Evolutionary conservation across 345 rosid species (phyloP), one percentile per base, ranked within the genome.

Genomic region (Ceriops tagal): DNA sequence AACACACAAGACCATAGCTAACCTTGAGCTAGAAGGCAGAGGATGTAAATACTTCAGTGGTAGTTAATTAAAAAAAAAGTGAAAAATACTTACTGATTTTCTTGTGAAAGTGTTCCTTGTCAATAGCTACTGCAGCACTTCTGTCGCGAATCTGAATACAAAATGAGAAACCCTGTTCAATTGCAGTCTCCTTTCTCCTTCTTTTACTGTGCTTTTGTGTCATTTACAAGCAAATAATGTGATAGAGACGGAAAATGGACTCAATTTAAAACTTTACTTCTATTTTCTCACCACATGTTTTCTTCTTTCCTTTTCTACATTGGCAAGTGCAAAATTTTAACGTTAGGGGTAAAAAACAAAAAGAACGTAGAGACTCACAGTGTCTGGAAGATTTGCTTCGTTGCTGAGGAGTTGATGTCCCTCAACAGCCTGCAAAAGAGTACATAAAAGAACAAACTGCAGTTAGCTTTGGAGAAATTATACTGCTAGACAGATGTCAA

Each of bases 41-140:
- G 49, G 49, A 43, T 43, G 49, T 43, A 11, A 43, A 3, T 13
- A 0, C 49, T 11, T 43, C 46, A 31, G 8, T 31, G 69, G 27
- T 21, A 32, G 49, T 43, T n/a, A 31, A 30, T 19, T 2, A 16
- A 6, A 8, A 7, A 31, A 20, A 57, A 68, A 18, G n/a, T 21
- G 2, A 53, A 18, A 65, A n/a, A 0, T 15, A 59, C 83, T 77
- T 56, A 85, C 84, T 76, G 74, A 82, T 82, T 73, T 68, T 78
- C 51, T 66, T 70, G 51, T 73, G 71, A 64, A 66, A 43, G 66
- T 73, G 55, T 66, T 57, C 70, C 63, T 64, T 69, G 67, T 67
- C 69, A 10, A 71, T 49, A 62, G 64, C 75, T 11, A 72, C 55
- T 0, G 2, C 49, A 26, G 62, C 69, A 37, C 73, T 65, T 53